phyloP scores from a whole-genome alignment of 352 stramenopile species.

The Globisporangium heterothallicum region DNA sequence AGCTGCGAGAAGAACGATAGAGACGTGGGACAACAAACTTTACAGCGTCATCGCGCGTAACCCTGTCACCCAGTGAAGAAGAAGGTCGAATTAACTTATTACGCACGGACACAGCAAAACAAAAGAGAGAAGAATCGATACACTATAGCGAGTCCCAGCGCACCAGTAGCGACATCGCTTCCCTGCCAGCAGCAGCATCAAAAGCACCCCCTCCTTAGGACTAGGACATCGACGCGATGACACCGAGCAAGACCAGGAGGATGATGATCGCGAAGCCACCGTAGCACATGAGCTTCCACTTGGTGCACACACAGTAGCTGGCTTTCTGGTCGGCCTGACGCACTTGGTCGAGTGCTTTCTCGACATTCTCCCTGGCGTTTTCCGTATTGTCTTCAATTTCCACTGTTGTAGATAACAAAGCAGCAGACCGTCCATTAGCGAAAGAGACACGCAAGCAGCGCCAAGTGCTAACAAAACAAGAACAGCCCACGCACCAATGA shows the following conservation, averaged over 20 bases:
- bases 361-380: constrained; percentile 68
- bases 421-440: not conserved
- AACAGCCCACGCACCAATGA: constrained; percentile 50
- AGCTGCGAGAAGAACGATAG: too few species aligned
- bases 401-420: constrained; percentile 25
- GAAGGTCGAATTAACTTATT: constrained; percentile 14
- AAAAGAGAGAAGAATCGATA: too few species aligned
- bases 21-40: too few species aligned
- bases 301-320: constrained; percentile 68
- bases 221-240: constrained; percentile 37
- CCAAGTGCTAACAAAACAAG: not conserved
- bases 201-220: not conserved
- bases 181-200: too few species aligned
- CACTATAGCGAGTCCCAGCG: too few species aligned
- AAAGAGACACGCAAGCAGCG: not conserved
- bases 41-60: too few species aligned
- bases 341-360: constrained; percentile 64
- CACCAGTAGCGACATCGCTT: too few species aligned
- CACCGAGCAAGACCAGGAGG: constrained; percentile 47
- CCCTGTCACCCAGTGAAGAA: constrained; percentile 4
- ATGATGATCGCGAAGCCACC: constrained; percentile 46
- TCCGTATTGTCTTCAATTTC: constrained; percentile 83
- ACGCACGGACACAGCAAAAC: not conserved
- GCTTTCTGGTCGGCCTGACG: constrained; percentile 56
- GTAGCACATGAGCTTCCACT: constrained; percentile 67